Percentiles rank a stretch among this genome's conserved stretches.
Evolutionary conservation across 768 basidiomycete genomes (phyloP).

Genomic region (Chalciporus pseudorubinellus): DNA sequence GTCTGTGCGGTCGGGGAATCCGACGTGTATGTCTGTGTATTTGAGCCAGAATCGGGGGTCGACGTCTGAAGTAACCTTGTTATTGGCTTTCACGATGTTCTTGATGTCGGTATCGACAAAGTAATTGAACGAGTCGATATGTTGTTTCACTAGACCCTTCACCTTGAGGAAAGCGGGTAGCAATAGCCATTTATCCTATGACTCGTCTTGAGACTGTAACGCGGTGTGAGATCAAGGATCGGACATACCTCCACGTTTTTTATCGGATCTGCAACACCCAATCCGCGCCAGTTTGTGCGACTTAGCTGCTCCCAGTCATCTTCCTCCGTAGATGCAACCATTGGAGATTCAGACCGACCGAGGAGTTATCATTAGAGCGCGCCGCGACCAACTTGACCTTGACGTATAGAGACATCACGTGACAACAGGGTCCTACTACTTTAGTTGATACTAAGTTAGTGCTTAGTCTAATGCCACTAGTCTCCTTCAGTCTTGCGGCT

Average conservation of each 20-base stretch:
- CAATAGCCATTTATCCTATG: conserved; percentile 96
- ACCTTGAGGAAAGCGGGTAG: conserved; percentile 95
- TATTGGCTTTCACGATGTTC: conserved; percentile 92
- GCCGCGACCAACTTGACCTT: too few species aligned
- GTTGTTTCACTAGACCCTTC: conserved; percentile 98
- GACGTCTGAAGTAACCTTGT: conserved; percentile 93
- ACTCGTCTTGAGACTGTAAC: neutral
- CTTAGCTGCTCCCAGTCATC: conserved; percentile 60
- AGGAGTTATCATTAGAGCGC: neutral
- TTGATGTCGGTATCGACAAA: conserved; percentile 94
- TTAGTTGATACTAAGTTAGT: too few species aligned
- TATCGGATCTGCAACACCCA: conserved; percentile 84
- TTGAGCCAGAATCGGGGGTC: conserved; percentile 97
- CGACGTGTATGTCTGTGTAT: conserved; percentile 93
- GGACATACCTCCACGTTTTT: conserved; percentile 84
- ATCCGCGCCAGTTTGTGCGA: conserved; percentile 64
- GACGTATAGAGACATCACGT: too few species aligned
- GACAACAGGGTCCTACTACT: too few species aligned
- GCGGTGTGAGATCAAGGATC: neutral
- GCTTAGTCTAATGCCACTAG: too few species aligned
- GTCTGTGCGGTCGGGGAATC: conserved; percentile 88
- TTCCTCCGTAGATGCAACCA: conserved; percentile 26
- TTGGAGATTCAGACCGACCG: neutral
- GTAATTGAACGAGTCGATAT: conserved; percentile 98
- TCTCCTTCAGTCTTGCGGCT: too few species aligned